Evolutionary conservation across 108 stramenopile species (phyloP).

Genomic region (Skeletonema menzelii): DNA sequence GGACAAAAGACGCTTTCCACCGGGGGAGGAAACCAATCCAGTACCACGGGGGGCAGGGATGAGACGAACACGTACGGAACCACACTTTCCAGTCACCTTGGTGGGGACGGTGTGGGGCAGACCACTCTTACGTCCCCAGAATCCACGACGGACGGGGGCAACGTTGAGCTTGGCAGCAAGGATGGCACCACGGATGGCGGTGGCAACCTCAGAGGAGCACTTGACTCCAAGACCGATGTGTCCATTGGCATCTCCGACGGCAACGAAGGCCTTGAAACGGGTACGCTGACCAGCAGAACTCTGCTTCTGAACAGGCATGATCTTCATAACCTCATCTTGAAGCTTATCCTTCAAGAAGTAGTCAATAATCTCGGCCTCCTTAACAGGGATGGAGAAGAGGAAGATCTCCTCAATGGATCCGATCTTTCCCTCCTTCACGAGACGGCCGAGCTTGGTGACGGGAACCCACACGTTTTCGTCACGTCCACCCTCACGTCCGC

Average conservation of each 20-base stretch:
- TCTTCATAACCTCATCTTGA: slow-evolving; percentile 99
- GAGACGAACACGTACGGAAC: slow-evolving; percentile 98
- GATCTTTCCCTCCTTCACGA: slow-evolving; percentile 99
- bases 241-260: slow-evolving; percentile 95
- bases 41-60: slow-evolving; percentile 99
- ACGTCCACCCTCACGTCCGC: slow-evolving; percentile 86
- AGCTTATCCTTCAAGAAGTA: slow-evolving; percentile 95
- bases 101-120: slow-evolving; percentile 99
- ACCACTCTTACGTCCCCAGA: slow-evolving; percentile 97
- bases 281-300: slow-evolving; percentile 99
- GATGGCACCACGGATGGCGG: slow-evolving; percentile 99
- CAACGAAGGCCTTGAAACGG: slow-evolving; percentile 99
- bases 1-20: slow-evolving; percentile 98
- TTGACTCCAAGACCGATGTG: slow-evolving; percentile 99
- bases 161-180: slow-evolving; percentile 98
- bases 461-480: slow-evolving; percentile 97
- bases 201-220: slow-evolving; percentile 99
- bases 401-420: slow-evolving; percentile 99
- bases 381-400: slow-evolving; percentile 98
- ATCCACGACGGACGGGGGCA: slow-evolving; percentile 98
- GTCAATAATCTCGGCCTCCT: slow-evolving; percentile 99
- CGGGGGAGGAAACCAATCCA: slow-evolving; percentile 98
- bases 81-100: slow-evolving; percentile 99
- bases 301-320: slow-evolving; percentile 99
- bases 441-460: slow-evolving; percentile 99